These are phyloP conservation scores for Fonsecaea multimorphosa DNA, from an alignment of 2,329 filamentous ascomycete species.

Conservation along the genomic window DNA sequence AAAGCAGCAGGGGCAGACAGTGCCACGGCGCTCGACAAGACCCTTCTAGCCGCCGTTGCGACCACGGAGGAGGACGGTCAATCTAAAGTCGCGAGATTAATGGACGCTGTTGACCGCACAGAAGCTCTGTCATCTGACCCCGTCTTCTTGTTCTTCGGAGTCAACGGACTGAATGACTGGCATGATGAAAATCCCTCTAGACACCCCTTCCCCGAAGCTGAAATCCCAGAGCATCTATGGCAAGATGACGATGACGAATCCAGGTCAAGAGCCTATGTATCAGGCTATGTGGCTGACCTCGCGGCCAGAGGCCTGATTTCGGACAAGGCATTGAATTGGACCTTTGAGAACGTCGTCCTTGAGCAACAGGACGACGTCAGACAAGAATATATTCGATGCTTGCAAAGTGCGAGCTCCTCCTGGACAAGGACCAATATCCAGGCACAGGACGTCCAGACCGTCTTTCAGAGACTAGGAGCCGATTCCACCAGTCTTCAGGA, in stretches of 20 bases:
- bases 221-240: constrained; percentile 44
- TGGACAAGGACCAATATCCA: constrained; percentile 37
- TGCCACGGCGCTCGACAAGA: constrained; percentile 44
- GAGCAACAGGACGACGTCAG: constrained; percentile 64
- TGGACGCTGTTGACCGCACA: constrained; percentile 65
- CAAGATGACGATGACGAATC: constrained; percentile 50
- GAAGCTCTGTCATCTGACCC: constrained; percentile 62
- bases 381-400: constrained; percentile 63
- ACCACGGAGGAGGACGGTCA: constrained; percentile 50
- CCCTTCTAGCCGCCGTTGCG: constrained; percentile 51
- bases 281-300: constrained; percentile 66
- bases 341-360: constrained; percentile 49
- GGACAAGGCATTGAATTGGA: constrained; percentile 70
- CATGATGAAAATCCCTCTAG: constrained; percentile 39
- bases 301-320: constrained; percentile 59
- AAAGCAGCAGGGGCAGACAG: constrained; percentile 20
- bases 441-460: constrained; percentile 29
- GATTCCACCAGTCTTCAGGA: constrained; percentile 30
- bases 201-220: constrained; percentile 46
- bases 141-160: constrained; percentile 64
- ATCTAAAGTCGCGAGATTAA: constrained; percentile 54
- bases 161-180: constrained; percentile 30
- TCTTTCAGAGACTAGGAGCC: constrained; percentile 36
- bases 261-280: constrained; percentile 65
- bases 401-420: constrained; percentile 55